Base-by-base conservation (phyloP, 495 filamentous ascomycete species). In the Lophiostoma macrostomum region DNA sequence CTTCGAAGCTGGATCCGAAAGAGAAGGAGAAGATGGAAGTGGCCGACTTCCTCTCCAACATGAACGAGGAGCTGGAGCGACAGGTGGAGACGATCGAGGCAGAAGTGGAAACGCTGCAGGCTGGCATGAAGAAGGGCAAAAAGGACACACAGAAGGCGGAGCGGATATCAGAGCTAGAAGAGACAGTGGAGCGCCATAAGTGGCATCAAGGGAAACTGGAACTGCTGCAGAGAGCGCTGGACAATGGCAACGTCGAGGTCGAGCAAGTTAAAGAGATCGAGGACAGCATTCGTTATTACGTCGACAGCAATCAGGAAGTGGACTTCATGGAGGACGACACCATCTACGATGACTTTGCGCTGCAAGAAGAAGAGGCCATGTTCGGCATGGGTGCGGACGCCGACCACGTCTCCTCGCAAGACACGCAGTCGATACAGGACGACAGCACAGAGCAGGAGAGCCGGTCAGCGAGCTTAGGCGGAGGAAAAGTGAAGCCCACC, bases 171-270 rank as follows among this genome's bases (percentile, higher is more conserved):
- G 86, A 91, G 64, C 86, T 98, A 45, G 84, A 91, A 56, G 78
- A 77, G 50, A 76, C 85, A 61, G 86, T 87, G 63, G 94, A 98
- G 67, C 83, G 87, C 51, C 91, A 97, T 75, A 97, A 96, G 71
- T 96, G 88, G 86, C 94, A 98, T 64, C 83, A 91, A 60, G 81
- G 82, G 52, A 96, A 95, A 68, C 76, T 98, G 56, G 93, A 98
- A 70, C 77, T 97, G 37, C 82, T 97, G 47, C 78, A 88, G 61
- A 85, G 93, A 52, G 85, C 90, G 24, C 73, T 98, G 49, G 89
- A 96, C 59, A 98, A 98, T 69, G 91, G 90, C 39, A 86, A 85
- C 55, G 78, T 96, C 53, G 94, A 98, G 39, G 74, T 80, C 14
- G 85, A 87, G 13, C 83, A 90, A 61, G 94, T 98, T 37, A 80